Base-by-base conservation (phyloP, 2,329 filamentous ascomycete genomes). In the Plectosphaerella sp. region DNA sequence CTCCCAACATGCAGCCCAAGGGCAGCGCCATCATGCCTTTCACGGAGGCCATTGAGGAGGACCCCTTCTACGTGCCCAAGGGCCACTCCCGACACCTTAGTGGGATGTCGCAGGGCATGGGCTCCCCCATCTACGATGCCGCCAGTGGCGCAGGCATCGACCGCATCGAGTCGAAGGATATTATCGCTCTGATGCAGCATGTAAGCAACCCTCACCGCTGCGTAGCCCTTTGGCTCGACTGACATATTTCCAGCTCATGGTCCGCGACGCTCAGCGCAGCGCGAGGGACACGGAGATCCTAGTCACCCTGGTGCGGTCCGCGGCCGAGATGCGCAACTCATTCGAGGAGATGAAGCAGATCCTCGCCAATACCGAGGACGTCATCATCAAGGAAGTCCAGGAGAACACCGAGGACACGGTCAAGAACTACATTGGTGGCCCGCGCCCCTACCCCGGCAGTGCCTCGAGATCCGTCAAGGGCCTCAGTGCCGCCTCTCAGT, bases 111-210 rank as follows among this genome's bases (percentile, higher is more conserved):
- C 91, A 97, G 63, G 93, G 92, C 45, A 91, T 97, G 81, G 80
- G 78, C 4, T 94, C 91, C 28, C 92, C 93, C 3, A 77, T 97
- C 18, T 97, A 96, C 63, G 94, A 99, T 65, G 86, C 89, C 54
- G 82, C 92, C 4, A 96, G 89, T 2, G 93, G 93, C 49, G 86
- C 84, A 56, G 92, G 91, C 35, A 88, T 96, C 49, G 92, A 97
- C 59, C 82, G 87, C 47, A 97, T 99, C 49, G 88, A 97, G 67
- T 96, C 91, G 45, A 94, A 95, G 72, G 94, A 99, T 64, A 95
- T 99, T 61, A 88, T 99, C 57, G 91, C 93, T 22, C 75, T 99
- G 55, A 99, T 99, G 94, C 93, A 99, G 66, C 94, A 99, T 69
- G 22, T 22, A 22, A 82, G 87, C 72, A 77, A 3, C 22, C 22